phyloP scores from a whole-genome alignment of 306 rosid species.

The Glycyrrhiza uralensis region DNA sequence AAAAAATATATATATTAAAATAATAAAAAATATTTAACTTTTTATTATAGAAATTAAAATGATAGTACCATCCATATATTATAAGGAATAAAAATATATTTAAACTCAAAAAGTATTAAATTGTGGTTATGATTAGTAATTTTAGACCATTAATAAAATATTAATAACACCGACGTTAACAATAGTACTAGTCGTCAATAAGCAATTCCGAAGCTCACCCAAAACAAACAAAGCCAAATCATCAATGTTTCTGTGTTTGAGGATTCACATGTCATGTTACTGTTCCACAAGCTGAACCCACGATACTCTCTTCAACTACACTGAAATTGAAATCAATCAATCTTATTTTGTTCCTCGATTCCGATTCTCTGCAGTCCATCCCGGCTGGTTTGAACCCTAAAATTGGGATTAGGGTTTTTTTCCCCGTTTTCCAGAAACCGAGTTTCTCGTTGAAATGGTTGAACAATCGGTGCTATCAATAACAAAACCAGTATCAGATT shows the following conservation, averaged over 20 bases:
- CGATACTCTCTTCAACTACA: neutral
- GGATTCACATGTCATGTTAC: neutral
- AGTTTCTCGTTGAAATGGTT: slow-evolving; percentile 22
- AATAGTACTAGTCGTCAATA: neutral
- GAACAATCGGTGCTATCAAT: slow-evolving; percentile 38
- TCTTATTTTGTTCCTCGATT: neutral
- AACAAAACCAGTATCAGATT: slow-evolving; percentile 28
- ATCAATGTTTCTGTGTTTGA: neutral
- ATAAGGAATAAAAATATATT: too few relatives aligned
- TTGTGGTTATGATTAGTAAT: neutral
- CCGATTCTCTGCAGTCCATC: neutral
- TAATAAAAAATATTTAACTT: too few relatives aligned
- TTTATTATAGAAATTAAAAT: too few relatives aligned
- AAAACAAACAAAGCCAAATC: neutral
- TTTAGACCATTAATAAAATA: too few relatives aligned
- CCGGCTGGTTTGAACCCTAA: neutral
- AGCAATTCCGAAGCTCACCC: neutral
- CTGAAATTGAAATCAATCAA: neutral
- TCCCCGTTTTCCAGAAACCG: neutral
- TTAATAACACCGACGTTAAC: neutral
- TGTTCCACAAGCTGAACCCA: neutral
- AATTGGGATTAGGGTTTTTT: slow-evolving; percentile 49
- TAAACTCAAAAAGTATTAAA: neutral
- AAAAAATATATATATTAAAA: too few relatives aligned
- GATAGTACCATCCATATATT: too few relatives aligned